Percentiles rank a stretch among this genome's conserved stretches.
phyloP scores from a whole-genome alignment of 768 basidiomycete species.

The Tubosaeta brunneosetosa region DNA sequence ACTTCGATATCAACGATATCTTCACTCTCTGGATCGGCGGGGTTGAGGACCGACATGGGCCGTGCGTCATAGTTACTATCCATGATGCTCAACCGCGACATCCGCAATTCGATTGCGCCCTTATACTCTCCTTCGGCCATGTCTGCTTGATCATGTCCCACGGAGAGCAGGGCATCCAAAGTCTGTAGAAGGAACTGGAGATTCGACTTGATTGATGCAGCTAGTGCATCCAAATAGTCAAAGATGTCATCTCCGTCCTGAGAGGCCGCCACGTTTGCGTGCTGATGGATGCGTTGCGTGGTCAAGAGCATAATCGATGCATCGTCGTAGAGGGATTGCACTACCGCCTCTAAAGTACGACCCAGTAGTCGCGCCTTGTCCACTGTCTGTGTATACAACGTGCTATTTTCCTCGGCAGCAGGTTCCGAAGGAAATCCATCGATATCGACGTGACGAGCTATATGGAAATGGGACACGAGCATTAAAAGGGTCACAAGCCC shows the following conservation, averaged over 20 bases:
- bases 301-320: slow-evolving; percentile 54
- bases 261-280: slow-evolving; percentile 1
- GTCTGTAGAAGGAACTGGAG: slow-evolving; percentile 52
- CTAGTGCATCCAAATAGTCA: slow-evolving; percentile 48
- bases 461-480: slow-evolving; percentile 64
- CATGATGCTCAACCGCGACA: slow-evolving; percentile 63
- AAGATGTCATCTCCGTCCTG: slow-evolving; percentile 20
- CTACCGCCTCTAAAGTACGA: slow-evolving; percentile 61
- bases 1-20: slow-evolving; percentile 58
- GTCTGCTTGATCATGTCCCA: slow-evolving; percentile 70
- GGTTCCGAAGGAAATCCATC: slow-evolving; percentile 61
- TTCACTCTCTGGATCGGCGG: slow-evolving; percentile 39
- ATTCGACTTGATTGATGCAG: slow-evolving; percentile 52
- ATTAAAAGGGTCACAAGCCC: slow-evolving; percentile 55
- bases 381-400: slow-evolving; percentile 59
- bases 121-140: slow-evolving; percentile 66
- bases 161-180: slow-evolving; percentile 54
- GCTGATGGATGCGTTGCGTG: slow-evolving; percentile 40
- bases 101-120: slow-evolving; percentile 73
- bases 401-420: slow-evolving; percentile 38
- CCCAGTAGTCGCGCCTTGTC: slow-evolving; percentile 64
- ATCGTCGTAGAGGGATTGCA: slow-evolving; percentile 76
- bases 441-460: slow-evolving; percentile 80
- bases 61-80: slow-evolving; percentile 46
- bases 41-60: slow-evolving; percentile 35